Evolutionary conservation across 2,329 filamentous ascomycete genomes (phyloP).

Genomic region (Dactylellina haptotyla): DNA sequence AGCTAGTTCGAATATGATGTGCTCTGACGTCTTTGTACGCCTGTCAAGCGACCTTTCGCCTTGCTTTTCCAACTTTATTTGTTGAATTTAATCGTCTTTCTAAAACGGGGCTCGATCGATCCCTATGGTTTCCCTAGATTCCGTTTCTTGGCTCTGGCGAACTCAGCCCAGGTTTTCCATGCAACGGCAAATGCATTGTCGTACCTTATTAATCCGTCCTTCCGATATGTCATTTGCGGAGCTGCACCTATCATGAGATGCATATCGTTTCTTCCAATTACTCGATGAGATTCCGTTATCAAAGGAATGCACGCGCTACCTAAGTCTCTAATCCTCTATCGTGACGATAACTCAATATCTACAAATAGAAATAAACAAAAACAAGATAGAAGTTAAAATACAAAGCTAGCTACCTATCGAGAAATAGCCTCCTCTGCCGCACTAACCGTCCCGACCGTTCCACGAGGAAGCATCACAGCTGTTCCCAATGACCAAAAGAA

Average conservation of each 20-base stretch:
- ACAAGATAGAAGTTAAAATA: too few relatives aligned
- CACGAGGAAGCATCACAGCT: too few relatives aligned
- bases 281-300: conserved; percentile 24
- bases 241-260: conserved; percentile 1
- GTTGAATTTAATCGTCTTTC: not conserved
- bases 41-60: not conserved
- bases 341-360: too few relatives aligned
- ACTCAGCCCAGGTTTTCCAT: not conserved
- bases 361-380: too few relatives aligned
- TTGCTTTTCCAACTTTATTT: not conserved
- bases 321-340: too few relatives aligned
- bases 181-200: not conserved
- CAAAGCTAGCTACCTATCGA: too few relatives aligned
- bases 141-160: not conserved
- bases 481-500: too few relatives aligned
- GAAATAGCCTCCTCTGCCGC: not conserved
- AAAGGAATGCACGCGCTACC: too few relatives aligned
- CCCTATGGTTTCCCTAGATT: too few relatives aligned
- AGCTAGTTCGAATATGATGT: conserved; percentile 7
- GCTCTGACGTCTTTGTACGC: conserved; percentile 15
- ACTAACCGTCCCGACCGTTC: too few relatives aligned
- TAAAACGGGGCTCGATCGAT: too few relatives aligned
- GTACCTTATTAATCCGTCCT: not conserved
- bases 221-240: not conserved
- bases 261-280: not conserved